phyloP scores from a whole-genome alignment of 2,329 filamentous ascomycete genomes.

The Acephala macrosclerotiorum region DNA sequence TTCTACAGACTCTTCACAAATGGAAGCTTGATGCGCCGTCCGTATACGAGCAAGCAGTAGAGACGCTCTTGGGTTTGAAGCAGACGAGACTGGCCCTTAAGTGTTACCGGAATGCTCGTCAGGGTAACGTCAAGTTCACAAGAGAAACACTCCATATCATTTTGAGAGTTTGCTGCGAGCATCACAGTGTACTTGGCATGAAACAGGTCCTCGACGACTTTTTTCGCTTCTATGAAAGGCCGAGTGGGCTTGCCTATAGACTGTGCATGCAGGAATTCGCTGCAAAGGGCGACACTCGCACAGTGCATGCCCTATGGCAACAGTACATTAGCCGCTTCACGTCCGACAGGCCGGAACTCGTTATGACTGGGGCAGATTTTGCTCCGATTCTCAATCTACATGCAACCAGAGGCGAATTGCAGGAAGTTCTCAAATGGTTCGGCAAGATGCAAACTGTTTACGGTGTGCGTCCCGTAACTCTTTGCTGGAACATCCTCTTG shows the following conservation, averaged over 20 bases:
- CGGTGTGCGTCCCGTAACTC: conserved; percentile 60
- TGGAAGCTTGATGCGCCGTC: conserved; percentile 30
- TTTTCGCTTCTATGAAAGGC: conserved; percentile 41
- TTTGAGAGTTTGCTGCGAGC: conserved; percentile 42
- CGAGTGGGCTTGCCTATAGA: conserved; percentile 41
- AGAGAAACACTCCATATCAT: conserved; percentile 38
- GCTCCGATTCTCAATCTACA: conserved; percentile 74
- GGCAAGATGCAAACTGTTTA: conserved; percentile 64
- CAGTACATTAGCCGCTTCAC: conserved; percentile 40
- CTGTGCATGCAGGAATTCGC: conserved; percentile 51
- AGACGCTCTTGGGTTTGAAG: conserved; percentile 32
- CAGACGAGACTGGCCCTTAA: conserved; percentile 32
- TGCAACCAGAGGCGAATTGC: conserved; percentile 70
- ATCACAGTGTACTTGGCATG: conserved; percentile 45
- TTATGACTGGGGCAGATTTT: conserved; percentile 39
- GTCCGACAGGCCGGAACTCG: not conserved
- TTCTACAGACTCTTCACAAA: conserved; percentile 33
- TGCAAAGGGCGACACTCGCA: conserved; percentile 52
- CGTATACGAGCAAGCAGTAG: conserved; percentile 32
- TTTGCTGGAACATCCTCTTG: conserved; percentile 80
- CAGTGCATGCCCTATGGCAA: conserved; percentile 53
- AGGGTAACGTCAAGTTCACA: conserved; percentile 27
- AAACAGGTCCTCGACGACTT: conserved; percentile 48
- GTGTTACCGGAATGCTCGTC: conserved; percentile 37
- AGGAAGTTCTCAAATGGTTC: conserved; percentile 67